Evolutionary conservation across 352 stramenopile species (phyloP), one percentile per base, ranked within the genome.

Genomic region (Phytophthora podocarpi): DNA sequence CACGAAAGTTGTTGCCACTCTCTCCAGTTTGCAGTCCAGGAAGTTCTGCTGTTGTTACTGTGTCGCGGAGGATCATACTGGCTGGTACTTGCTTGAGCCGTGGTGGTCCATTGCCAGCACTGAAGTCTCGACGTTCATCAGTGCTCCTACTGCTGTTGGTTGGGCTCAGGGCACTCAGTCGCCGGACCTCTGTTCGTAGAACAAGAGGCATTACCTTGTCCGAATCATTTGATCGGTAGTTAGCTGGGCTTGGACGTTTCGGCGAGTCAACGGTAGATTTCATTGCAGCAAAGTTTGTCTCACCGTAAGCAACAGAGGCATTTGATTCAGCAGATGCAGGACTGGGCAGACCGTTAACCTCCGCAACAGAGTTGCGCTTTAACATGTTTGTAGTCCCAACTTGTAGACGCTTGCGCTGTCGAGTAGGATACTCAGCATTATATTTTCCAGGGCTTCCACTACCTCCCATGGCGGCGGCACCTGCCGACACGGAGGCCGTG

Each of bases 381-480:
- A 54, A 51, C 23, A 91, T 53, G 48, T 94, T 94, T 0, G 82
- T 94, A 5, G 71, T 59, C 4, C 85, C 85, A n/a, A 94, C 80
- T 52, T 91, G 85, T n/a, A 93, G 39, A 7, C 85, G 71, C 47
- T 89, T 89, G 54, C 78, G 70, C 39, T 87, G 73, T 13, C 76
- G 78, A 18, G 67, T 67, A 39, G 78, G 80, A 43, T 87, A 64
- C 21, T 90, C 74, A 12, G 67, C 42, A 30, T 82, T 70, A 28
- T 76, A 85, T 21, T 79, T 43, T 31, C 26, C 61, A 12, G 16
- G 31, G 12, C 48, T 71, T 20, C 15, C 42, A 49, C 16, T 6
- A 34, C 52, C 40, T 43, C 59, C 59, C 46, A 73, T 56, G 5
- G 52, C 51, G n/a, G 40, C 52, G n/a, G 28, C 46, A 42, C 59